Evolutionary conservation across 1,139 yeast species (phyloP).

Genomic region (Pichia sp.): DNA sequence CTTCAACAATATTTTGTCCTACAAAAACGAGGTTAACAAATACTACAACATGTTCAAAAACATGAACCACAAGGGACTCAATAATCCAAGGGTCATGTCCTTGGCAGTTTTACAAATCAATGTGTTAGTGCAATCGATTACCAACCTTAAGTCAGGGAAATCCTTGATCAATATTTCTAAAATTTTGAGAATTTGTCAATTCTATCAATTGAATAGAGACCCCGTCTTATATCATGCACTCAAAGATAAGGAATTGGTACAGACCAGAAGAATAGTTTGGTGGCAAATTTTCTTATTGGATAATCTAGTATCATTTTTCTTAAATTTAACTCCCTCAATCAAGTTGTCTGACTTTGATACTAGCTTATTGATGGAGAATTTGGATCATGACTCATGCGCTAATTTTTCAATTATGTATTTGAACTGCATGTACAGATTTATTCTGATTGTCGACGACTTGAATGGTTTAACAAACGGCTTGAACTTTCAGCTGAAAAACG

Average conservation of each 20-base stretch:
- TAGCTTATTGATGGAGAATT: slow-evolving; percentile 38
- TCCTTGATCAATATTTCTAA: slow-evolving; percentile 24
- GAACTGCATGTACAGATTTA: slow-evolving; percentile 46
- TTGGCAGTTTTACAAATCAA: slow-evolving; percentile 24
- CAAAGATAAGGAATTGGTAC: slow-evolving; percentile 44
- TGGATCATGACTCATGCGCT: slow-evolving; percentile 39
- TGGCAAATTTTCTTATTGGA: slow-evolving; percentile 64
- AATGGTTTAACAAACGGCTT: slow-evolving; percentile 36
- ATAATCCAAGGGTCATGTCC: slow-evolving; percentile 26
- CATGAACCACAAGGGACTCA: slow-evolving; percentile 20
- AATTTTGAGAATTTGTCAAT: slow-evolving; percentile 26
- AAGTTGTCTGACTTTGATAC: slow-evolving; percentile 55
- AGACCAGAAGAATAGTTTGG: slow-evolving; percentile 55
- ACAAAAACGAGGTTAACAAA: slow-evolving; percentile 22
- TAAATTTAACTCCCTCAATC: slow-evolving; percentile 55
- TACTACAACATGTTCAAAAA: slow-evolving; percentile 20
- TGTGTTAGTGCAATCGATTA: slow-evolving; percentile 24
- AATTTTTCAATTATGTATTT: slow-evolving; percentile 35
- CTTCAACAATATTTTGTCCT: slow-evolving; percentile 14
- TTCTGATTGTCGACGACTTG: slow-evolving; percentile 49
- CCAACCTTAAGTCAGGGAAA: slow-evolving; percentile 25
- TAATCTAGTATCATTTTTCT: slow-evolving; percentile 53
- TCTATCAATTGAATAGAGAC: slow-evolving; percentile 48
- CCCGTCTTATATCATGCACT: slow-evolving; percentile 50
- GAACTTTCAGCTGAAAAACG: slow-evolving; percentile 31